Evolutionary conservation across 345 rosid genomes (phyloP), one percentile per base, ranked within the genome.

Genomic region (Melaleuca alternifolia): DNA sequence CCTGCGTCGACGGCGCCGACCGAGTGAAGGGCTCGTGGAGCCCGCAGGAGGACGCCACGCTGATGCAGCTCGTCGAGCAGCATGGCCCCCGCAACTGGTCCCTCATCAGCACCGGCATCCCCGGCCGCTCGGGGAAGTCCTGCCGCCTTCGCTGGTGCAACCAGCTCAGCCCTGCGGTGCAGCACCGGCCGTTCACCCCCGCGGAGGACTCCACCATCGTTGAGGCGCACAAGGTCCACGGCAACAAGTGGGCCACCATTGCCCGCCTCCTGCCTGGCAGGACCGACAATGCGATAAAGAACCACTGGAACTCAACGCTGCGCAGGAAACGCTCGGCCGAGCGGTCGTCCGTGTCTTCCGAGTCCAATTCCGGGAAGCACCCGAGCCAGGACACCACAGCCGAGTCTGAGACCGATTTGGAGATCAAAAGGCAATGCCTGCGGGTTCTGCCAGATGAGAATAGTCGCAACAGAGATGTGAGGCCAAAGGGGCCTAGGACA

Each of bases 71-170:
- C 7, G 94, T 93, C 11, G 88, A 92, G 61, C 91, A 89, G 51
- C 93, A 94, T 84, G 97, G 97, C 7, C 93, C 97, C 5, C 89
- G 94, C 77, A 93, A 94, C 85, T 94, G 97, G 96, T 91, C 95
- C 85, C n/a, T 92, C 87, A 93, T 93, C 50, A 93, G 96, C 90
- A 54, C 90, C 5, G 91, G 91, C 37, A 88, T 93, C 23, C 95
- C 95, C 0, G 96, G 97, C 20, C 90, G 97, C 6, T 92, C 95
- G 1, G 95, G 97, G 5, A 94, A 94, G 89, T 94, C 96, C 3
- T 94, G 96, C 88, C 88, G 96, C 14, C 89, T 94, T 6, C 87
- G 97, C 4, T 93, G 97, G 97, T 94, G 97, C 86, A 93, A 94
- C 86, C 97, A 94, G 92, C 96, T 94, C 71, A 88, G 94, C 44